phyloP scores from a whole-genome alignment of 768 basidiomycete species.

The Trametes gibbosa region DNA sequence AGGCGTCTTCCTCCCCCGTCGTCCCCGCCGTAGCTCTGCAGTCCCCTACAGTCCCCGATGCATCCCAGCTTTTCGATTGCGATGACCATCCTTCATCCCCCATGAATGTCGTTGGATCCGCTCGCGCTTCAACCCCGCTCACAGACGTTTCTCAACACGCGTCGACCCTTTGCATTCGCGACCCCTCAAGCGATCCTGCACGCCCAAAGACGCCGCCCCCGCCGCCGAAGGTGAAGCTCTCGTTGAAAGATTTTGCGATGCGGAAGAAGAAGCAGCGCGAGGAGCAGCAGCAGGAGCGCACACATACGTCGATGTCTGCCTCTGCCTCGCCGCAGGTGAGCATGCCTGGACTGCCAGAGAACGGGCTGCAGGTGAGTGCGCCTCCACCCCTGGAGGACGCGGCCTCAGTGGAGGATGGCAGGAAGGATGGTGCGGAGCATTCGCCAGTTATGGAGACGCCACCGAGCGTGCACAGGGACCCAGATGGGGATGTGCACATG shows the following conservation, averaged over 20 bases:
- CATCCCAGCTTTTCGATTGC: no score
- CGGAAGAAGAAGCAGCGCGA: conserved; percentile 54
- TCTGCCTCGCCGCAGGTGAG: background rate
- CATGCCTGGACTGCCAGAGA: background rate
- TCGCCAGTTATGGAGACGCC: background rate
- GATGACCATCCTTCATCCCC: no score
- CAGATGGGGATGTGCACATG: background rate
- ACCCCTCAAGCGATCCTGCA: background rate
- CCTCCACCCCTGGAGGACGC: no score
- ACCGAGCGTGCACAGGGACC: background rate
- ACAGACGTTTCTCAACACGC: no score
- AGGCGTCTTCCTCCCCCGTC: background rate
- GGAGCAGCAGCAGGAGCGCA: conserved; percentile 34
- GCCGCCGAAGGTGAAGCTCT: conserved; percentile 49
- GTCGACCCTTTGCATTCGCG: no score
- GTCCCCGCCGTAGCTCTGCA: background rate
- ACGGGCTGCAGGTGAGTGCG: background rate
- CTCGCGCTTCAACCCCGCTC: no score
- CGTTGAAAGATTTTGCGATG: conserved; percentile 55
- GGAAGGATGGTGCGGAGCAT: background rate
- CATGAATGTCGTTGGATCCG: no score
- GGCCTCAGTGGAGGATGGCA: background rate
- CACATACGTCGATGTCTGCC: no score
- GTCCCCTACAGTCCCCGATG: no score
- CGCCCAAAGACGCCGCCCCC: conserved; percentile 17